These are phyloP conservation scores for Eucalyptus shirleyi DNA, from an alignment of 345 rosid species.

Conservation along the genomic window DNA sequence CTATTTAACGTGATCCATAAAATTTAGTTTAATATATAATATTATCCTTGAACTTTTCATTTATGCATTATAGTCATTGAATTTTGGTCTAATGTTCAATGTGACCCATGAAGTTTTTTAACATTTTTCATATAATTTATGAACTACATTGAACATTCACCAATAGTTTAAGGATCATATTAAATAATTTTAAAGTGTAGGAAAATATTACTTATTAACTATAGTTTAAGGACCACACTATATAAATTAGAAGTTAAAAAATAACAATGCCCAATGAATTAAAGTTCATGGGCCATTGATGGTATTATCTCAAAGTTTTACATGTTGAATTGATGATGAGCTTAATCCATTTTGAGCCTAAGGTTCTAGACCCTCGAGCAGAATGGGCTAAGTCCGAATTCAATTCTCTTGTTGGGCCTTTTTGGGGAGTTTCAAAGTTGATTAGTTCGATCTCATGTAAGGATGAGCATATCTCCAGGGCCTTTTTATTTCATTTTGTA, in stretches of 20 bases:
- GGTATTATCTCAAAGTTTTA: background rate
- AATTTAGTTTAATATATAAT: fast-evolving
- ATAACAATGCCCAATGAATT: background rate
- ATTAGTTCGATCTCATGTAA: background rate
- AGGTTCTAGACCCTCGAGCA: background rate
- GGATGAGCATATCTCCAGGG: background rate
- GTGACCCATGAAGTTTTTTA: background rate
- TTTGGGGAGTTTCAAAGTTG: background rate
- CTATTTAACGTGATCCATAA: too few relatives aligned
- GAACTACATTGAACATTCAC: background rate
- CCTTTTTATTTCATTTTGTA: background rate
- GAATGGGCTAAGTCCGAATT: background rate
- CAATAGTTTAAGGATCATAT: fast-evolving
- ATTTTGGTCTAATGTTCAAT: background rate
- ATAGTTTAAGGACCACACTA: fast-evolving
- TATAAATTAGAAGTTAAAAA: background rate
- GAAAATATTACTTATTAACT: too few relatives aligned
- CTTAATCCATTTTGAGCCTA: background rate
- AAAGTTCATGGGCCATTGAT: background rate
- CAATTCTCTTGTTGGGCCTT: background rate
- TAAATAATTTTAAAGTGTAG: background rate
- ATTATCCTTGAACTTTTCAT: background rate
- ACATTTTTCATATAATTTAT: background rate
- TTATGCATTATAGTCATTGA: background rate
- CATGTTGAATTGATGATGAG: background rate